Conservation (phyloP, 495 filamentous ascomycete genomes). For the Entonaema liquescens region DNA sequence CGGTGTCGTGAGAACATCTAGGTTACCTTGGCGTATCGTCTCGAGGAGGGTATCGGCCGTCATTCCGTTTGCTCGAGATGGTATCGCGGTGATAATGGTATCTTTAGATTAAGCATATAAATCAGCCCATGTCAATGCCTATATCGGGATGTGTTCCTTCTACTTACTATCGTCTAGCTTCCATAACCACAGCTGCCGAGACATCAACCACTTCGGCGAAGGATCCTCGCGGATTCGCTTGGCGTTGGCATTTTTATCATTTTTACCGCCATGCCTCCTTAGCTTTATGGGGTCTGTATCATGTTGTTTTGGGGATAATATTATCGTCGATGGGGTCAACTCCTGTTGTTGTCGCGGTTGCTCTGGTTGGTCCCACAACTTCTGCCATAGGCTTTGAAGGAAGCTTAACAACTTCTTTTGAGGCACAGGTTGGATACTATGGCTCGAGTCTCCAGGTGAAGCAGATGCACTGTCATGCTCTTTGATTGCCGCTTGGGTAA, state of each 20-base stretch:
- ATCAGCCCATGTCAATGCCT: neutral
- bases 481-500: neutral
- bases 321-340: neutral
- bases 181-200: neutral
- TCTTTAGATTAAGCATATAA: neutral
- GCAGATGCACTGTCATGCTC: neutral
- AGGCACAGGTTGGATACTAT: neutral
- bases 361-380: neutral
- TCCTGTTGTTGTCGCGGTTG: neutral
- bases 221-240: neutral
- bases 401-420: neutral
- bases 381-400: neutral
- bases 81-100: neutral
- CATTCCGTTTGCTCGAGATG: conserved; percentile 2
- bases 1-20: neutral
- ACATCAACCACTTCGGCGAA: neutral
- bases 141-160: neutral
- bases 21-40: neutral
- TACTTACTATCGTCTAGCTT: neutral
- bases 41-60: neutral
- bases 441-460: neutral
- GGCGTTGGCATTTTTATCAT: neutral
- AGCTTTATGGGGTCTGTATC: neutral
- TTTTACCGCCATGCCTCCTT: neutral
- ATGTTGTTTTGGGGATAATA: neutral